Evolutionary conservation across 805 yeast species (phyloP), one percentile per base, ranked within the genome.

Genomic region (Brettanomyces bruxellensis): DNA sequence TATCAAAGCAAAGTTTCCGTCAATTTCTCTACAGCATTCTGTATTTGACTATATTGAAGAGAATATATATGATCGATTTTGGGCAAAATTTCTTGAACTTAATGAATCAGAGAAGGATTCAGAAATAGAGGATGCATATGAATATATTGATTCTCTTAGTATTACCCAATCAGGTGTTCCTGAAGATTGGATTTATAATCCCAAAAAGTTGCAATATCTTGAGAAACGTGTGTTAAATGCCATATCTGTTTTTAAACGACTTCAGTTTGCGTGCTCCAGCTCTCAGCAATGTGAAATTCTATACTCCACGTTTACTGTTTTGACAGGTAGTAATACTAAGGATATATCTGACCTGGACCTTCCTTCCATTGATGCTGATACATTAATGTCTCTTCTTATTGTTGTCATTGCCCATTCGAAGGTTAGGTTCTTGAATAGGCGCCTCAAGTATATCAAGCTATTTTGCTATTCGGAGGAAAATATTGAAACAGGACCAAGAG

Each of bases 21-120:
- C 48, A 5, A 12, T 48, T 7, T 78, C 81, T 47, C 62, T 79
- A 51, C 76, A 70, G 52, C 70, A 69, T 47, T 67, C 79, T 40
- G 69, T 88, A 2, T 83, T 80, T 54, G 79, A 78, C 46, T 86
- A 86, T 54, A 81, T 86, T 13, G 96, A 90, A 55, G 55, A 72
- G 49, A 79, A 80, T 47, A 60, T 87, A 32, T 83, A 79, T 55
- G 84, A 78, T 51, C 76, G 74, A 49, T 58, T 88, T 5, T 86
- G 95, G 93, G 51, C 67, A 2, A 65, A 68, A 34, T 55, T 78
- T 13, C 12, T 49, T 11, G 43, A 47, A 13, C 23, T 56, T 1
- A 43, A 41, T n/a, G 14, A 23, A 5, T 38, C 43, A 22, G 43
- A 38, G 3, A 37, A 42, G 13, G 66, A 62, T 43, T 25, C 39